Conservation (phyloP, 371 early-diverging fungal genomes). For the Mortierella sp. region DNA sequence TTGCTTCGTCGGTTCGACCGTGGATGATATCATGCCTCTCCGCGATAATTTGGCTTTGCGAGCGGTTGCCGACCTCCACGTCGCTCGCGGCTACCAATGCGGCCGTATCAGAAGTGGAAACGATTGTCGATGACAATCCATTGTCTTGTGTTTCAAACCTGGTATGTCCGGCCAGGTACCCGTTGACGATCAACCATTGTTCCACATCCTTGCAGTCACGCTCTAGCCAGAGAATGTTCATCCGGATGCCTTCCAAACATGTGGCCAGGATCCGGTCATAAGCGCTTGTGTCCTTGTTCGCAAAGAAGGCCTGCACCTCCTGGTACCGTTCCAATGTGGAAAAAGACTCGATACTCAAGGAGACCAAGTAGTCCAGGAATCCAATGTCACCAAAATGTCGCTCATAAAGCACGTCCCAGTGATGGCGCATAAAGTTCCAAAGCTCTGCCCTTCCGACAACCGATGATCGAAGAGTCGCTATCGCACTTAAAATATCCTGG, state of each 20-base stretch:
- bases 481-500: slow-evolving; percentile 76
- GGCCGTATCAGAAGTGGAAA: no score
- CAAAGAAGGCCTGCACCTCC: slow-evolving; percentile 82
- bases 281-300: slow-evolving; percentile 76
- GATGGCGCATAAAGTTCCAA: slow-evolving; percentile 49
- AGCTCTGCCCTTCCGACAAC: slow-evolving; percentile 40
- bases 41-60: no score
- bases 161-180: slow-evolving; percentile 22
- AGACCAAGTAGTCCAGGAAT: slow-evolving; percentile 80
- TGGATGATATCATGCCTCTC: no score
- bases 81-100: not conserved
- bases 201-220: slow-evolving; percentile 80
- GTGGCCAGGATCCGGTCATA: slow-evolving; percentile 84
- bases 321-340: slow-evolving; percentile 69
- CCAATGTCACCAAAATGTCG: slow-evolving; percentile 79
- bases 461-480: slow-evolving; percentile 42
- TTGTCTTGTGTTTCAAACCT: not conserved
- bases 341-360: slow-evolving; percentile 76
- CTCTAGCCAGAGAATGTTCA: slow-evolving; percentile 83
- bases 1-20: no score
- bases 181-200: slow-evolving; percentile 69
- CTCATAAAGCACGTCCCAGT: slow-evolving; percentile 50
- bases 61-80: no score
- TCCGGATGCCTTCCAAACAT: slow-evolving; percentile 86
- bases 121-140: not conserved